Evolutionary conservation across 2,329 filamentous ascomycete species (phyloP).

Genomic region (Curvularia eragrostidis): DNA sequence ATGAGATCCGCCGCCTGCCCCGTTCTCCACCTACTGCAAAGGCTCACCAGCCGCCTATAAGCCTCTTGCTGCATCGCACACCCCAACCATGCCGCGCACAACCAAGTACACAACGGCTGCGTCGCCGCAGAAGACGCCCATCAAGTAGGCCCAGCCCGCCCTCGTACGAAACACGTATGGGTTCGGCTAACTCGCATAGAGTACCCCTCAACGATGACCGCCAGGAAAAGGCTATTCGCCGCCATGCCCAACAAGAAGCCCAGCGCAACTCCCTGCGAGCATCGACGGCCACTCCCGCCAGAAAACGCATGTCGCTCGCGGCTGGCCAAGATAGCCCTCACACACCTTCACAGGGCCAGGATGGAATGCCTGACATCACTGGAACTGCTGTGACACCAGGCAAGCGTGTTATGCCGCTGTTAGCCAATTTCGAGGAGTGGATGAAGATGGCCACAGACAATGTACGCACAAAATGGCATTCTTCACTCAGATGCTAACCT

Average conservation of each 20-base stretch:
- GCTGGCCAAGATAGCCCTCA: slow-evolving; percentile 55
- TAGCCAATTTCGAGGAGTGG: slow-evolving; percentile 99
- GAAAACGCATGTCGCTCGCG: slow-evolving; percentile 67
- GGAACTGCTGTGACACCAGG: slow-evolving; percentile 87
- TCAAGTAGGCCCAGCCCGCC: slow-evolving; percentile 31
- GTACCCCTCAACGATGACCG: slow-evolving; percentile 97
- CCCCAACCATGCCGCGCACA: slow-evolving; percentile 61
- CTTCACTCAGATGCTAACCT: slow-evolving; percentile 18
- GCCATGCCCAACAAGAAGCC: slow-evolving; percentile 85
- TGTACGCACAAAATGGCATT: slow-evolving; percentile 28
- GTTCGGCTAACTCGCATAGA: slow-evolving; percentile 54
- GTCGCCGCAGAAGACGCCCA: slow-evolving; percentile 57
- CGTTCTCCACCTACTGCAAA: slow-evolving; percentile 8
- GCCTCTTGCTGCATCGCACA: slow-evolving; percentile 1
- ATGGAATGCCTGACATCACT: slow-evolving; percentile 66
- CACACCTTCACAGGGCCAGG: slow-evolving; percentile 56
- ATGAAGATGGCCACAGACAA: slow-evolving; percentile 99
- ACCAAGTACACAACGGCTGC: slow-evolving; percentile 53
- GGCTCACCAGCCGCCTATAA: slow-evolving; percentile 5
- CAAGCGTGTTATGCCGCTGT: slow-evolving; percentile 85
- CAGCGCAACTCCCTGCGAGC: slow-evolving; percentile 92
- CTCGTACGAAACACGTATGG: neutral
- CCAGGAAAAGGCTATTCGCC: slow-evolving; percentile 86
- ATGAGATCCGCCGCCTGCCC: neutral
- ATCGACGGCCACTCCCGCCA: slow-evolving; percentile 71